Conservation (phyloP, 73 alveolate genomes). For the Symbiodinium pilosum region DNA sequence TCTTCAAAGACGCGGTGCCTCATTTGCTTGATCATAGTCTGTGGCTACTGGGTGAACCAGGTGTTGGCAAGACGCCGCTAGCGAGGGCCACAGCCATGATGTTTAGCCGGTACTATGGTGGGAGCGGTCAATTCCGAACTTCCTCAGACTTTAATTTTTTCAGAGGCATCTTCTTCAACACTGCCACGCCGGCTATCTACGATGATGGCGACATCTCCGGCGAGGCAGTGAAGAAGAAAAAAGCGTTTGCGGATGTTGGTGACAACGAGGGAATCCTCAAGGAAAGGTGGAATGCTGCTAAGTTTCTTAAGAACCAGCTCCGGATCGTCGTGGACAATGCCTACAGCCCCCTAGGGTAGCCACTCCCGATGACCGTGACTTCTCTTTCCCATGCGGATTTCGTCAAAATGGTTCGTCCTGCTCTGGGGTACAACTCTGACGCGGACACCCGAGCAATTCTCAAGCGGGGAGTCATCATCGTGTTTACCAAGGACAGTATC, state of each 20-base stretch:
- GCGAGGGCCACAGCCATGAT: background rate
- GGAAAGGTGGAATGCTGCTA: background rate
- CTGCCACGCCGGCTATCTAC: background rate
- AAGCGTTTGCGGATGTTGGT: background rate
- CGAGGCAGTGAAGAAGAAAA: constrained; percentile 25
- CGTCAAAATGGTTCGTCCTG: constrained; percentile 29
- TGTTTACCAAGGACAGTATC: background rate
- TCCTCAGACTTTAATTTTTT: background rate
- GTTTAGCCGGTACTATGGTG: background rate
- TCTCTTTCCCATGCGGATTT: background rate
- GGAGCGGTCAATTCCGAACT: background rate
- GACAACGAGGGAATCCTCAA: background rate
- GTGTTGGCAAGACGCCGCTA: constrained; percentile 25
- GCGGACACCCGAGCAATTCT: constrained; percentile 24
- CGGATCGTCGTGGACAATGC: background rate
- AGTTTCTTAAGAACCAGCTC: background rate
- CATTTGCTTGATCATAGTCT: background rate
- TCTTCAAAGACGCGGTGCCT: background rate
- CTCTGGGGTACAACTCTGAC: background rate
- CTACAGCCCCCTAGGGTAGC: background rate
- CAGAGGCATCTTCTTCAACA: background rate
- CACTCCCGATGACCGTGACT: background rate
- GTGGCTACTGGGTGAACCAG: constrained; percentile 26
- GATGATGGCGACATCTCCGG: background rate
- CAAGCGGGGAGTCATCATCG: background rate